Conservation (phyloP, 2,329 filamentous ascomycete genomes). For the Botrytis tulipae region DNA sequence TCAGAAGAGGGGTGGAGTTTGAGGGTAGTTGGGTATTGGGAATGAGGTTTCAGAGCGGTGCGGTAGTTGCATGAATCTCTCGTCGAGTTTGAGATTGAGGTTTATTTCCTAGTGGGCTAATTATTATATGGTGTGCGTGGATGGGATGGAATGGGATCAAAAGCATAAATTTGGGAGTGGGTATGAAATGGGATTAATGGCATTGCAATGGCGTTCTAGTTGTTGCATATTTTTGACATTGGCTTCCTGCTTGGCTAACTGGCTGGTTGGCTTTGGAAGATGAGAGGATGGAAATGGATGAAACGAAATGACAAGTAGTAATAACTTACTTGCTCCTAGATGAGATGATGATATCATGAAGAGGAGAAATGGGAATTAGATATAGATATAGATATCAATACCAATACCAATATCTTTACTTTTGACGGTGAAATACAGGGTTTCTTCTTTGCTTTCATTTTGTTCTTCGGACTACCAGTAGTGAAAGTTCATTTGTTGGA, state of each 20-base stretch:
- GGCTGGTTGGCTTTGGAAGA: neutral
- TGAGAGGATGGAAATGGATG: neutral
- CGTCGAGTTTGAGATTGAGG: neutral
- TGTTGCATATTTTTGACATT: constrained; percentile 6
- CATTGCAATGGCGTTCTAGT: constrained; percentile 10
- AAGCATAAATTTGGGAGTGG: constrained; percentile 2
- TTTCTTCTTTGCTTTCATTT: neutral
- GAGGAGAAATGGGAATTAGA: neutral
- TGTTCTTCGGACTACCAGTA: neutral
- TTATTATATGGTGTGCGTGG: neutral
- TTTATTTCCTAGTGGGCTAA: neutral
- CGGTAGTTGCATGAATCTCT: constrained; percentile 9
- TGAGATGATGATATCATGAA: neutral
- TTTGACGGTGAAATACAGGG: neutral
- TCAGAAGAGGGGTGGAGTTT: constrained; percentile 84
- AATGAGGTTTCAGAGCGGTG: constrained; percentile 46
- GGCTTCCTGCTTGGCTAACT: constrained; percentile 1
- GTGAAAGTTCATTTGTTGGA: neutral
- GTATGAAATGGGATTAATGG: neutral
- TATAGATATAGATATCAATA: neutral
- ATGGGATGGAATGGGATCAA: constrained; percentile 1
- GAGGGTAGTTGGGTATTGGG: constrained; percentile 81
- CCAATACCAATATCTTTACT: neutral
- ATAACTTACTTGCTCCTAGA: neutral
- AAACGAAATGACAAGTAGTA: neutral